Conservation (phyloP, 208 protist species). For the Porcisia deanei region DNA sequence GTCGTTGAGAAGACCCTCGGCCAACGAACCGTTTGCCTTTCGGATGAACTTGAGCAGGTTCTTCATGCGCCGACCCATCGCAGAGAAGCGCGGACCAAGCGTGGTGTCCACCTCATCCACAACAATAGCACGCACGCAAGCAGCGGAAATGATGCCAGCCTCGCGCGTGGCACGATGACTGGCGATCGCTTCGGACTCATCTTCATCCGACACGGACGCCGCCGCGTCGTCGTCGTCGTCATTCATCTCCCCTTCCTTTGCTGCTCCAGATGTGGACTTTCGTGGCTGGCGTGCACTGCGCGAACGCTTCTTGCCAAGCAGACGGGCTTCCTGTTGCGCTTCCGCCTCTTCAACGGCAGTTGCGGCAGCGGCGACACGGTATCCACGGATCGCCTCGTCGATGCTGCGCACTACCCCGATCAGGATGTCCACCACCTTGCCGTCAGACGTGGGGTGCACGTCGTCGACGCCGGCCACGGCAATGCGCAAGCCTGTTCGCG, state of each 20-base stretch:
- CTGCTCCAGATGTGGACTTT: neutral
- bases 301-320: slow-evolving; percentile 28
- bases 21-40: slow-evolving; percentile 73
- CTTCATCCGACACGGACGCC: slow-evolving; percentile 23
- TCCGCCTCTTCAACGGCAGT: slow-evolving; percentile 48
- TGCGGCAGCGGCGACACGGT: slow-evolving; percentile 32
- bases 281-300: slow-evolving; percentile 4
- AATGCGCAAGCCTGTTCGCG: slow-evolving; percentile 39
- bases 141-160: slow-evolving; percentile 33
- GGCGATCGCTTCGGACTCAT: slow-evolving; percentile 30
- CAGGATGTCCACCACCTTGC: slow-evolving; percentile 50
- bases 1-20: slow-evolving; percentile 68
- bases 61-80: slow-evolving; percentile 84
- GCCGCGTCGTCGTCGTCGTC: slow-evolving; percentile 18
- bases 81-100: slow-evolving; percentile 87
- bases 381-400: slow-evolving; percentile 79
- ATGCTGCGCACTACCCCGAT: slow-evolving; percentile 76
- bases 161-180: slow-evolving; percentile 6
- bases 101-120: slow-evolving; percentile 91
- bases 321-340: slow-evolving; percentile 14
- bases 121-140: slow-evolving; percentile 76
- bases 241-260: slow-evolving; percentile 15
- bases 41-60: slow-evolving; percentile 82
- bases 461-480: slow-evolving; percentile 75
- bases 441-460: slow-evolving; percentile 18